Evolutionary conservation across 768 basidiomycete genomes (phyloP), one percentile per base, ranked within the genome.

Genomic region (Steccherinum ochraceum): DNA sequence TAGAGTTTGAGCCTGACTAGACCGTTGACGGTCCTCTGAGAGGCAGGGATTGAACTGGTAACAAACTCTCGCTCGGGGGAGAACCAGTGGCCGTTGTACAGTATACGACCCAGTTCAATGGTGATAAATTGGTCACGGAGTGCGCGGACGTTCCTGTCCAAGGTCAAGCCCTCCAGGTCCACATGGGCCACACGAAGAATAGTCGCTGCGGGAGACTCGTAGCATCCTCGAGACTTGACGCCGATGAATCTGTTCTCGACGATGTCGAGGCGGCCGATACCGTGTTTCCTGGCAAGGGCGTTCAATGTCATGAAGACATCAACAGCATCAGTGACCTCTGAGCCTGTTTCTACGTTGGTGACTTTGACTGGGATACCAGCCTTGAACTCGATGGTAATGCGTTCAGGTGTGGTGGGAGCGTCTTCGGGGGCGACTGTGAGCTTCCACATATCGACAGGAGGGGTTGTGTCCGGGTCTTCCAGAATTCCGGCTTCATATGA

Each of bases 231-330:
- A 45, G 90, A 93, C 71, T 98, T 99, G 65, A 99, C 96, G 51
- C 96, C 96, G 66, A 98, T 97, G 75, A 96, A 99, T 49, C 96
- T 81, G 76, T 99, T 99, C 75, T 99, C 95, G 64, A 99, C 96
- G 62, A 99, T 98, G 68, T 99, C 96, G 71, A 97, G 89, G 53
- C 96, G 83, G 24, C 96, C 95, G 56, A 99, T 80, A 58, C 94
- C 96, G 70, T 99, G 95, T 65, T 89, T 91, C 57, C 95, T 79
- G 27, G 88, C 96, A 54, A 97, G 83, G 1, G 87, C 75, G 73
- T 99, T 99, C 62, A 99, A 82, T 3, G 76, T 78, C 57, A 87
- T 69, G 84, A 98, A 98, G 64, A 99, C 86, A 7, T 96, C 93
- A 48, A 99, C 96, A 19, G 83, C 70, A 67, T 97, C 94, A n/a